Conservation (phyloP, 1,139 yeast genomes). For the Pichiaceae sp. region DNA sequence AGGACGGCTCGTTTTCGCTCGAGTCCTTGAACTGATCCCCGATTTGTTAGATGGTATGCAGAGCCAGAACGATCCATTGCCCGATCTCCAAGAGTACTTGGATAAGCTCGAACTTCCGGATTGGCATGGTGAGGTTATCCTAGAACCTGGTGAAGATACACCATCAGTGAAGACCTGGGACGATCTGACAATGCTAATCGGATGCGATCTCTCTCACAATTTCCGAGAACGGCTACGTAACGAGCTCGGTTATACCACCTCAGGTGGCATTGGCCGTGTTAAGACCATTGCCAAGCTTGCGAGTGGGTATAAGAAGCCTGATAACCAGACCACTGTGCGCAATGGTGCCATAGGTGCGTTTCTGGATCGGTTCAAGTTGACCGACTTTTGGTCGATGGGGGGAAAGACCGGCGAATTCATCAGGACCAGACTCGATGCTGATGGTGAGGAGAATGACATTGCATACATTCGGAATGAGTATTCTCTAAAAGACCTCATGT, state of each 20-base stretch:
- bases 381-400: conserved; percentile 85
- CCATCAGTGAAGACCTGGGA: conserved; percentile 64
- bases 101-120: conserved; percentile 3
- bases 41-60: conserved; percentile 14
- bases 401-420: conserved; percentile 77
- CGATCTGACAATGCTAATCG: conserved; percentile 62
- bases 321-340: conserved; percentile 70
- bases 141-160: conserved; percentile 15
- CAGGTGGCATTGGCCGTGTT: conserved; percentile 77
- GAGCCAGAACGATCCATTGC: conserved; percentile 22
- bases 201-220: conserved; percentile 46
- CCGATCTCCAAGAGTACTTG: conserved; percentile 27
- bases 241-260: conserved; percentile 72
- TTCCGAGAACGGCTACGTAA: conserved; percentile 45
- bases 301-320: conserved; percentile 78
- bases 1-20: conserved; percentile 43
- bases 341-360: conserved; percentile 42
- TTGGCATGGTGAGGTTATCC: conserved; percentile 25
- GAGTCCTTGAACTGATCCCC: conserved; percentile 29
- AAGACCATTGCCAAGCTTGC: conserved; percentile 84
- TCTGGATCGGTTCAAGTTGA: conserved; percentile 51
- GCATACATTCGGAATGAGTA: conserved; percentile 40
- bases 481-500: conserved; percentile 26
- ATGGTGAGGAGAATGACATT: conserved; percentile 26
- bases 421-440: conserved; percentile 28